Conservation (phyloP, 2,329 filamentous ascomycete species). For the Fusarium lateritium region DNA sequence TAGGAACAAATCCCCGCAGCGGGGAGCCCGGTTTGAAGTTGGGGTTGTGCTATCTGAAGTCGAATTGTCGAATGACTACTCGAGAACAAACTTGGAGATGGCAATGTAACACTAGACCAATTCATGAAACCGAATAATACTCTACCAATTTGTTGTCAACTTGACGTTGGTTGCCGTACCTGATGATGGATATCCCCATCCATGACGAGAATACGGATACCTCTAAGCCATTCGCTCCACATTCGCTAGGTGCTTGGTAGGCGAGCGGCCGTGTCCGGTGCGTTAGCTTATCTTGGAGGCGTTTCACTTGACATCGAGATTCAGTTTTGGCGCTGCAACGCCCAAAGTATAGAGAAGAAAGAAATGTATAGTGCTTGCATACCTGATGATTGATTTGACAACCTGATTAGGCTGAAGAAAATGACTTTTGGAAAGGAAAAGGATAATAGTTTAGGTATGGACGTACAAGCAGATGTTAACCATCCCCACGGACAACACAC, state of each 20-base stretch:
- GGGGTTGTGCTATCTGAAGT: neutral
- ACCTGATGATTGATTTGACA: no score
- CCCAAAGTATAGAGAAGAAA: neutral
- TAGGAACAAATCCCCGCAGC: neutral
- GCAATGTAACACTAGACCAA: neutral
- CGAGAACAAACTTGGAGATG: neutral
- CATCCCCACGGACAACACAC: no score
- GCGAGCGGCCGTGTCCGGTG: neutral
- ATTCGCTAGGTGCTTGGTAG: neutral
- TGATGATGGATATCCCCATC: no score
- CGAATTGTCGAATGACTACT: constrained; percentile 5
- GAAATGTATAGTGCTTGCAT: no score
- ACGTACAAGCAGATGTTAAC: no score
- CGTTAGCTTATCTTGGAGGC: neutral
- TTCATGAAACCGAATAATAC: neutral
- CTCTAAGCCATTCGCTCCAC: neutral
- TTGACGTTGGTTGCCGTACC: neutral
- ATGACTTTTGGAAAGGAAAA: no score
- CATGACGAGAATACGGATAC: no score
- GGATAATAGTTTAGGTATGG: no score
- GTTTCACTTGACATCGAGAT: constrained; percentile 15
- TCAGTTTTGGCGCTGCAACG: neutral
- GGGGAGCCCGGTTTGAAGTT: neutral
- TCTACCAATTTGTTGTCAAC: no score
- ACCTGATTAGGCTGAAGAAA: no score